Percentiles rank a stretch among this genome's conserved stretches.
Conservation (phyloP, 371 early-diverging fungal genomes). For the Saksenaea oblongispora region DNA sequence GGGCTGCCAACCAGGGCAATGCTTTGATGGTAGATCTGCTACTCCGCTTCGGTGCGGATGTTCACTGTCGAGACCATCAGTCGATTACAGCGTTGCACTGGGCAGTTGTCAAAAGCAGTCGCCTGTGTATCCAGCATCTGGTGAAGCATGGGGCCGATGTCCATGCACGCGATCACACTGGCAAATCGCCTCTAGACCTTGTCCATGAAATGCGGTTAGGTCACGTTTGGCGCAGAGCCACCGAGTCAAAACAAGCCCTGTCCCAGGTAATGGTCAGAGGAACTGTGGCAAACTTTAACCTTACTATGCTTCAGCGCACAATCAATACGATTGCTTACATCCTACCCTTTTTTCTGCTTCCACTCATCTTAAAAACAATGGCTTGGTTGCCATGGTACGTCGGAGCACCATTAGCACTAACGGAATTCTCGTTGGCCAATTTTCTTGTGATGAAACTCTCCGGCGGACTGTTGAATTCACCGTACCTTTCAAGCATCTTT, state of each 20-base stretch:
- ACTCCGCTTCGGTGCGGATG: slow-evolving; percentile 8
- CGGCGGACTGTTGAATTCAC: slow-evolving; percentile 54
- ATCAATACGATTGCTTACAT: slow-evolving; percentile 52
- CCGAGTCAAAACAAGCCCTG: background rate
- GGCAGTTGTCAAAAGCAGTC: slow-evolving; percentile 70
- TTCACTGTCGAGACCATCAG: slow-evolving; percentile 47
- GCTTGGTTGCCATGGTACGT: slow-evolving; percentile 66
- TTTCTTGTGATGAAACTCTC: slow-evolving; percentile 37
- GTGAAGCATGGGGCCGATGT: slow-evolving; percentile 71
- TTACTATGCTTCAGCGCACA: slow-evolving; percentile 11
- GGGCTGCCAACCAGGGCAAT: background rate
- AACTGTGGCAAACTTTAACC: background rate
- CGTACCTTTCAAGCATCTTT: slow-evolving; percentile 71
- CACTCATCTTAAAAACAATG: slow-evolving; percentile 44
- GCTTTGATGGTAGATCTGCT: slow-evolving; percentile 3
- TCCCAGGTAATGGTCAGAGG: background rate
- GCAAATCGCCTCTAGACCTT: background rate
- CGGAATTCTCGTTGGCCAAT: slow-evolving; percentile 44
- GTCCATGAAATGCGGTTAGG: slow-evolving; percentile 1
- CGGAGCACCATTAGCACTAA: slow-evolving; percentile 54
- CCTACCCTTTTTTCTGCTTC: slow-evolving; percentile 58
- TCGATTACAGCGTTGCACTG: slow-evolving; percentile 69
- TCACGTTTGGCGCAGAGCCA: background rate
- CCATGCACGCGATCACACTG: slow-evolving; percentile 63
- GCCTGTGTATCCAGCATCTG: slow-evolving; percentile 62